A percentile compares a stretch with the other conserved stretches of the same genome.
These are phyloP conservation scores for Hydrangea macrophylla DNA, from an alignment of 148 eudicot genomes.

Conservation along the genomic window DNA sequence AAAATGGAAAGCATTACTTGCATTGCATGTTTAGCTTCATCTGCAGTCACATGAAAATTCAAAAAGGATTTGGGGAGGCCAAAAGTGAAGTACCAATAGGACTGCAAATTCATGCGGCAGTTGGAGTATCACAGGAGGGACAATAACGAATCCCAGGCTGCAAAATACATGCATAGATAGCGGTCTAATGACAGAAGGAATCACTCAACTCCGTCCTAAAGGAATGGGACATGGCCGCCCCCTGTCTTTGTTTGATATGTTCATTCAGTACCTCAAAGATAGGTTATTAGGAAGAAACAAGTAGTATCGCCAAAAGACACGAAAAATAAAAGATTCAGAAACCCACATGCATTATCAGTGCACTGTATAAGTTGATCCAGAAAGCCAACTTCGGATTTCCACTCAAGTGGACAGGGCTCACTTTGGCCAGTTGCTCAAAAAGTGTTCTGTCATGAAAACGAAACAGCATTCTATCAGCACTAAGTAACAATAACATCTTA, in stretches of 20 bases:
- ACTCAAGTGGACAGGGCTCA: slow-evolving; percentile 14
- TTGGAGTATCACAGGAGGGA: too few species aligned
- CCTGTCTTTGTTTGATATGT: too few species aligned
- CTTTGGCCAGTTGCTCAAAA: slow-evolving; percentile 20
- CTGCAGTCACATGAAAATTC: neutral
- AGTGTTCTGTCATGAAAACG: slow-evolving; percentile 14
- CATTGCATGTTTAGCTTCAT: neutral
- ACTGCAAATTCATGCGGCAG: neutral
- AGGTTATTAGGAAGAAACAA: neutral
- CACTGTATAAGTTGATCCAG: slow-evolving; percentile 23
- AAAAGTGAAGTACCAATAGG: neutral
- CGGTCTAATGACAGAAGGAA: too few species aligned
- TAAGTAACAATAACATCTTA: neutral
- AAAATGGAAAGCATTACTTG: neutral
- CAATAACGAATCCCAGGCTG: too few species aligned
- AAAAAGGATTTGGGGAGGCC: neutral
- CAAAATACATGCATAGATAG: too few species aligned
- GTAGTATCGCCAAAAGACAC: neutral
- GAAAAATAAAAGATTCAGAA: slow-evolving; percentile 3
- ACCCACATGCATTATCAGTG: slow-evolving; percentile 25
- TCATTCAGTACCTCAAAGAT: slow-evolving; percentile 14
- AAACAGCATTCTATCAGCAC: slow-evolving; percentile 5
- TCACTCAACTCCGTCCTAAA: too few species aligned
- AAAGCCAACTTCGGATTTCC: slow-evolving; percentile 20
- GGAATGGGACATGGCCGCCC: too few species aligned